Evolutionary conservation across 768 basidiomycete species (phyloP), one percentile per base, ranked within the genome.

Genomic region (Sarcomyxa edulis): DNA sequence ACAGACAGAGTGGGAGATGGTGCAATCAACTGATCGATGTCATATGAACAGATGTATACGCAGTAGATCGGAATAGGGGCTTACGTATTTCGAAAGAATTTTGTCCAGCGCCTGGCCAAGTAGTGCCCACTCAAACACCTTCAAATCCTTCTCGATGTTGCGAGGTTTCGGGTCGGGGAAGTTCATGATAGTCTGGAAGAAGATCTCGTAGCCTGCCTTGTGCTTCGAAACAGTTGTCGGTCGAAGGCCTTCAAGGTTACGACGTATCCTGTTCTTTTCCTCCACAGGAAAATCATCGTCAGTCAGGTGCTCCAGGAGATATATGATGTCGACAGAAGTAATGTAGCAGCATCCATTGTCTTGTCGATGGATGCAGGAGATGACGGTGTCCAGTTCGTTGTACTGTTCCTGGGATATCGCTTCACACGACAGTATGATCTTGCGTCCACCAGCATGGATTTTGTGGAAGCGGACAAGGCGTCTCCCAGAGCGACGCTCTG

Each of bases 121-220:
- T 31, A 74, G 58, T 20, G 66, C 68, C 87, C 87, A 90, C 27
- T 78, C 75, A 49, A 90, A 90, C 6, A 89, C 83, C 57, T 90
- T 90, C 53, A 99, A 74, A 52, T 97, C 92, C 70, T 98, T 97
- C 55, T 97, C 95, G 46, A 98, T 99, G 56, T 93, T 94, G 39
- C 95, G 73, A 3, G 95, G 95, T 57, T 90, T 93, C 6, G 95
- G 95, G 31, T 80, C 78, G 0, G 93, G 89, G 54, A 96, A 95
- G 36, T 87, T 81, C 95, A 99, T 97, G 65, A 99, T 93, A 48
- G 81, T 74, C 64, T 87, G 81, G 72, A 97, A 99, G 59, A 97
- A 90, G n/a, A 74, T 69, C 50, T 88, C 87, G 41, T 76, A 82
- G 8, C 81, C 84, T 0, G 74, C 65, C 48, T 88, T 85, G 55